Percentiles rank a stretch among this genome's conserved stretches.
These are phyloP conservation scores for Westerdykella sp. DNA, from an alignment of 2,329 filamentous ascomycete species.

Conservation along the genomic window DNA sequence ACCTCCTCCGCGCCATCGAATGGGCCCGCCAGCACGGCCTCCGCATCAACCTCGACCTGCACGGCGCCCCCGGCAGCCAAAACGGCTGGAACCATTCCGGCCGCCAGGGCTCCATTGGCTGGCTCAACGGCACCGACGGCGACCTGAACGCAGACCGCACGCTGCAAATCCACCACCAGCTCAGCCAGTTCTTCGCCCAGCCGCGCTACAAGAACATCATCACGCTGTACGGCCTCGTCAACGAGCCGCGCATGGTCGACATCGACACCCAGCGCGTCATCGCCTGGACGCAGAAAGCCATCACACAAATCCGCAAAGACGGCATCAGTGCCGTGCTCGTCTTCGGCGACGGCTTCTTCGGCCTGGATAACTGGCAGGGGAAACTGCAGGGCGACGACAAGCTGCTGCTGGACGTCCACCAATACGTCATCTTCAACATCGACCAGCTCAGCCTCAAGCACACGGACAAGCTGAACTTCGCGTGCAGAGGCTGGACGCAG, in stretches of 20 bases:
- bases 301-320: slow-evolving; percentile 66
- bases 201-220: slow-evolving; percentile 87
- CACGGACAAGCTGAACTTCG: slow-evolving; percentile 75
- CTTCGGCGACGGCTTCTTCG: slow-evolving; percentile 93
- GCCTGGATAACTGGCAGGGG: slow-evolving; percentile 84
- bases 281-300: slow-evolving; percentile 71
- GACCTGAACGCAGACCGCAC: slow-evolving; percentile 70
- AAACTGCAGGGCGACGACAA: slow-evolving; percentile 64
- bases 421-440: slow-evolving; percentile 97
- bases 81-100: slow-evolving; percentile 99
- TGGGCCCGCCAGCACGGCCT: slow-evolving; percentile 89
- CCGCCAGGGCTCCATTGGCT: slow-evolving; percentile 69
- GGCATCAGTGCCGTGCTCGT: slow-evolving; percentile 67
- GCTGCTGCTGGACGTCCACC: slow-evolving; percentile 90
- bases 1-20: slow-evolving; percentile 86
- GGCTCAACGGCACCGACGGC: slow-evolving; percentile 88
- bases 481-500: slow-evolving; percentile 78
- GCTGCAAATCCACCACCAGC: slow-evolving; percentile 76
- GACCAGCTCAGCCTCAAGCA: slow-evolving; percentile 79
- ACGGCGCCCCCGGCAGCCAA: slow-evolving; percentile 86
- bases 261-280: slow-evolving; percentile 63
- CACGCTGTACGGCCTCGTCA: slow-evolving; percentile 87
- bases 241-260: slow-evolving; percentile 79
- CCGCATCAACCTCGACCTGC: slow-evolving; percentile 86
- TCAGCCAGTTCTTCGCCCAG: slow-evolving; percentile 90